Conservation (phyloP, 2,329 filamentous ascomycete species). For the Drechslera avenae region DNA sequence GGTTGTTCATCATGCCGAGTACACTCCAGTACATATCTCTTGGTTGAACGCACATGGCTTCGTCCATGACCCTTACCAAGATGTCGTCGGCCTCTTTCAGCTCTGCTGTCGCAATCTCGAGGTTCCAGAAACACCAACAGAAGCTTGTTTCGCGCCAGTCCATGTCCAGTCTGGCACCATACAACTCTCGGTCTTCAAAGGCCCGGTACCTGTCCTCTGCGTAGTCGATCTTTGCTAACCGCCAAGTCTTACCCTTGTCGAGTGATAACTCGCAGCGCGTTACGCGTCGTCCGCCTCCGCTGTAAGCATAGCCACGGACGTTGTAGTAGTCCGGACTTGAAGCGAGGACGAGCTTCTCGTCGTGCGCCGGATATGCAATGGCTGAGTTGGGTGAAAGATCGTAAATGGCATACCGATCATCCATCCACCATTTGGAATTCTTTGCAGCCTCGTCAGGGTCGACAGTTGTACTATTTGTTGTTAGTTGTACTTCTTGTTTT, state of each 20-base stretch:
- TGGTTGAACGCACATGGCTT: slow-evolving; percentile 83
- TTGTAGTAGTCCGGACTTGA: slow-evolving; percentile 62
- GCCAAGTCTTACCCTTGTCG: slow-evolving; percentile 82
- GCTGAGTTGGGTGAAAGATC: slow-evolving; percentile 88
- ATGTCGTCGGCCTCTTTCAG: slow-evolving; percentile 71
- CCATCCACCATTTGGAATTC: slow-evolving; percentile 78
- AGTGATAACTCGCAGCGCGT: slow-evolving; percentile 83
- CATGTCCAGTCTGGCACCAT: slow-evolving; percentile 78
- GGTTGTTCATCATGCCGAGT: slow-evolving; percentile 97
- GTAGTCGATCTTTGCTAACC: slow-evolving; percentile 76
- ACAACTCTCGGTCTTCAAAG: slow-evolving; percentile 67
- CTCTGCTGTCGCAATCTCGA: slow-evolving; percentile 68
- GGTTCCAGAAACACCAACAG: slow-evolving; percentile 91
- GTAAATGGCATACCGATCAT: slow-evolving; percentile 91
- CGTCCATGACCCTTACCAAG: slow-evolving; percentile 86
- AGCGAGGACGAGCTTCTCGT: slow-evolving; percentile 65
- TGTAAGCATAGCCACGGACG: slow-evolving; percentile 82
- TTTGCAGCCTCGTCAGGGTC: slow-evolving; percentile 79
- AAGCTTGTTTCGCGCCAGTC: slow-evolving; percentile 80
- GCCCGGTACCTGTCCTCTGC: slow-evolving; percentile 83
- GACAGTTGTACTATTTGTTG: slow-evolving; percentile 67
- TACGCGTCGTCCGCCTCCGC: slow-evolving; percentile 82
- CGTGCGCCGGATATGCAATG: slow-evolving; percentile 77
- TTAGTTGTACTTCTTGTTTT: background rate
- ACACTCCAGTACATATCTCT: slow-evolving; percentile 97